These are phyloP conservation scores for Colletotrichum cereale DNA, from an alignment of 2,329 filamentous ascomycete genomes.

Conservation along the genomic window DNA sequence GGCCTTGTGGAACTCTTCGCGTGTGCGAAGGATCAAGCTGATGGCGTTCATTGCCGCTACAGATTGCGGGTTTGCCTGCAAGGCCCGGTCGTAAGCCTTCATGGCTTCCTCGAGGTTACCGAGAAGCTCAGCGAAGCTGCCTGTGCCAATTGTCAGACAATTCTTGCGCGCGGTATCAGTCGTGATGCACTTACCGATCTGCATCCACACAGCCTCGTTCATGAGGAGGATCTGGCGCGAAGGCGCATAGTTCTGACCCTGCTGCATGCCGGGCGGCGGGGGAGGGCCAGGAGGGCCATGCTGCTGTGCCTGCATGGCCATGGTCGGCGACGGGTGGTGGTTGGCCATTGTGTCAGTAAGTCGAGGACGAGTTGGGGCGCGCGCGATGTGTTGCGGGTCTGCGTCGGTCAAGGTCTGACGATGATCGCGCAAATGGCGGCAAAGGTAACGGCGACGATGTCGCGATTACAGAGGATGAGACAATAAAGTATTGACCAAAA, in stretches of 20 bases:
- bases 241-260: constrained; percentile 69
- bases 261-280: constrained; percentile 65
- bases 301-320: constrained; percentile 76
- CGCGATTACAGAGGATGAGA: constrained; percentile 11
- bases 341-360: constrained; percentile 71
- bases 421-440: constrained; percentile 37
- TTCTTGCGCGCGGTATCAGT: constrained; percentile 10
- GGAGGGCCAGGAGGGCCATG: constrained; percentile 75
- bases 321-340: constrained; percentile 84
- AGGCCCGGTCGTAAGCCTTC: constrained; percentile 89
- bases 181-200: constrained; percentile 78
- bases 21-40: constrained; percentile 88
- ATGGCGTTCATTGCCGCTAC: constrained; percentile 94
- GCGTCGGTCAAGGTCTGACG: constrained; percentile 37
- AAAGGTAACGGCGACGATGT: constrained; percentile 12
- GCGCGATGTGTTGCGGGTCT: constrained; percentile 41
- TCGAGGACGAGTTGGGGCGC: constrained; percentile 8
- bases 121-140: constrained; percentile 87
- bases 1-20: constrained; percentile 93
- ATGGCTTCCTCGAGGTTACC: constrained; percentile 91
- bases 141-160: constrained; percentile 61
- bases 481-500: constrained; percentile 6
- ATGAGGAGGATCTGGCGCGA: constrained; percentile 81
- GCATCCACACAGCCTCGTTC: constrained; percentile 92
- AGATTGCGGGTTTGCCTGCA: constrained; percentile 89